Evolutionary conservation across 345 rosid genomes (phyloP).

Genomic region (Hibiscus mutabilis): DNA sequence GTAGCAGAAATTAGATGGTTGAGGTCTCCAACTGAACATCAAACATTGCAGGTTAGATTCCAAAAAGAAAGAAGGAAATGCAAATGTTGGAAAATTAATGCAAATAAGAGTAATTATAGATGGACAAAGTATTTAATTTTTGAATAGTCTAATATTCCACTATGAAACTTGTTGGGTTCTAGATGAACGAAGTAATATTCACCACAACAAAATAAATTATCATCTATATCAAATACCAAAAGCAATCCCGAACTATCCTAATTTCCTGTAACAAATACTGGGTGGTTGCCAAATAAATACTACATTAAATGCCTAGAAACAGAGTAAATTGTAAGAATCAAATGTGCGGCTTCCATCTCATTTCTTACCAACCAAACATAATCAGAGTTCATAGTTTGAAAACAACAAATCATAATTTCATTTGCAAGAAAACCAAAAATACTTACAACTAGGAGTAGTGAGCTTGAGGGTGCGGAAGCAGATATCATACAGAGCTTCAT

Average conservation of each 20-base stretch:
- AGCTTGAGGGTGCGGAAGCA: slow-evolving; percentile 84
- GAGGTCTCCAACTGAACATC: slow-evolving; percentile 59
- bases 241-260: neutral
- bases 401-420: neutral
- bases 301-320: neutral
- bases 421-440: neutral
- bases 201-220: neutral
- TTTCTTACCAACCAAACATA: neutral
- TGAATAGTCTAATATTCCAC: too few relatives aligned
- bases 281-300: neutral
- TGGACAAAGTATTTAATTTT: too few relatives aligned
- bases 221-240: neutral
- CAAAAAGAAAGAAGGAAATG: too few relatives aligned
- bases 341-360: neutral
- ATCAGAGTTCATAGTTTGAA: neutral
- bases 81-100: neutral
- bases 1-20: slow-evolving; percentile 75
- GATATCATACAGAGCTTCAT: slow-evolving; percentile 75
- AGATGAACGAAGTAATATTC: too few relatives aligned
- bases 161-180: too few relatives aligned
- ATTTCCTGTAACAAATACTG: neutral
- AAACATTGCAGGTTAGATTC: slow-evolving; percentile 4
- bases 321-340: neutral
- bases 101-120: neutral
- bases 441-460: slow-evolving; percentile 77